Evolutionary conservation across 805 yeast genomes (phyloP).

Genomic region (Candida incommunis): DNA sequence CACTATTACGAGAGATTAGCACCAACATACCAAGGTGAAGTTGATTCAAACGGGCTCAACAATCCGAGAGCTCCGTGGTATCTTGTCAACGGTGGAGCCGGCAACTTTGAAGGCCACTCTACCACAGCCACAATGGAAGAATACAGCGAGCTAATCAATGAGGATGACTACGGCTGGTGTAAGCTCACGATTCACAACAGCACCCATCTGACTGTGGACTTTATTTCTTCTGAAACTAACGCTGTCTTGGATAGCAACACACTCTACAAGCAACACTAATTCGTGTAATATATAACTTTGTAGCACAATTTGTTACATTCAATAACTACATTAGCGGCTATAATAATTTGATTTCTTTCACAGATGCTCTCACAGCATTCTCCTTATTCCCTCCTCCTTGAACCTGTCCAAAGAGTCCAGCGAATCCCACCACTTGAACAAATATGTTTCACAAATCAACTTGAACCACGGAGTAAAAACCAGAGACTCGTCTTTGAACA

Average conservation of each 20-base stretch:
- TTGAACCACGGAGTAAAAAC: slow-evolving; percentile 97
- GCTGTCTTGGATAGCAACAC: slow-evolving; percentile 16
- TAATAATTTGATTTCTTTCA: no score
- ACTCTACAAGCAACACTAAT: slow-evolving; percentile 11
- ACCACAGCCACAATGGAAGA: slow-evolving; percentile 2
- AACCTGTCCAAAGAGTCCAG: slow-evolving; percentile 42
- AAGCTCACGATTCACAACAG: slow-evolving; percentile 18
- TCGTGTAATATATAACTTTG: neutral
- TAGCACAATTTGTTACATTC: neutral
- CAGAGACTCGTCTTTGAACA: slow-evolving; percentile 58
- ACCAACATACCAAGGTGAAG: slow-evolving; percentile 11
- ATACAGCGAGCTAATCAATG: neutral
- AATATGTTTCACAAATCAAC: slow-evolving; percentile 78
- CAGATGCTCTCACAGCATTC: slow-evolving; percentile 15
- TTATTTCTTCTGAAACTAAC: slow-evolving; percentile 14
- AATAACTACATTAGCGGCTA: neutral
- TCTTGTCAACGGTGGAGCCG: slow-evolving; percentile 19
- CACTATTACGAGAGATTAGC: slow-evolving; percentile 14
- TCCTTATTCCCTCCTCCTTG: slow-evolving; percentile 22
- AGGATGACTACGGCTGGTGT: slow-evolving; percentile 17
- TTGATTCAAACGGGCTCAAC: slow-evolving; percentile 17
- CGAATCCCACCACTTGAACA: slow-evolving; percentile 89
- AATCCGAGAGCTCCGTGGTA: slow-evolving; percentile 21
- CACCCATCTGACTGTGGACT: slow-evolving; percentile 20
- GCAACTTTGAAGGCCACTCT: slow-evolving; percentile 18